These are phyloP conservation scores for Aspergillus texensis DNA, from an alignment of 2,329 filamentous ascomycete species.

Conservation along the genomic window DNA sequence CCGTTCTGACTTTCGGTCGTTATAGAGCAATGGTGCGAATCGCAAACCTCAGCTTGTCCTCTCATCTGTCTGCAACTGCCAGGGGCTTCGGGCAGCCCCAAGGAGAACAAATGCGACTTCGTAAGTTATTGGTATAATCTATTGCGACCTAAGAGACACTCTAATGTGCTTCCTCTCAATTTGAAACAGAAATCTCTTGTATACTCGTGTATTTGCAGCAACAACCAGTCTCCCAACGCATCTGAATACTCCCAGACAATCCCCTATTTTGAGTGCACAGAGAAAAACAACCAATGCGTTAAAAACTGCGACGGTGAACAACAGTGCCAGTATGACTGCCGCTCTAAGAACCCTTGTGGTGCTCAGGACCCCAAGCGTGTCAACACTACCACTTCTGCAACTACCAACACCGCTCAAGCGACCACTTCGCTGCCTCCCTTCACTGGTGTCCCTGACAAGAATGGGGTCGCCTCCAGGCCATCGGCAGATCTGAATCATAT, in stretches of 20 bases:
- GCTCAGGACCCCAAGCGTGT: constrained; percentile 59
- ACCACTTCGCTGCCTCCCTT: constrained; percentile 37
- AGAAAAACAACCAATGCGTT: constrained; percentile 60
- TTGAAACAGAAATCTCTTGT: constrained; percentile 46
- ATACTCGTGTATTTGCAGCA: constrained; percentile 60
- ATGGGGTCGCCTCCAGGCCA: constrained; percentile 34
- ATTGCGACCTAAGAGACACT: not conserved
- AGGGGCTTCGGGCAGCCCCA: constrained; percentile 36
- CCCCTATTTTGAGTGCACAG: constrained; percentile 63
- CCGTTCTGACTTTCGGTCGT: constrained; percentile 4
- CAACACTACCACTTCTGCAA: constrained; percentile 52
- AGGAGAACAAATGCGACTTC: constrained; percentile 44
- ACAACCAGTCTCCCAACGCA: constrained; percentile 58
- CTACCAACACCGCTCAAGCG: constrained; percentile 38
- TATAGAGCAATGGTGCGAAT: constrained; percentile 47
- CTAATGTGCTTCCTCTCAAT: not conserved
- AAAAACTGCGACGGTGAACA: constrained; percentile 51
- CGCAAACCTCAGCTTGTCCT: constrained; percentile 47
- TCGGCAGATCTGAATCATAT: constrained; percentile 56
- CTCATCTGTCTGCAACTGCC: constrained; percentile 48
- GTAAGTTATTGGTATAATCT: constrained; percentile 25
- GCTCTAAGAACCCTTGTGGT: constrained; percentile 60
- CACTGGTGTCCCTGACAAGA: constrained; percentile 34
- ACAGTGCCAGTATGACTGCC: constrained; percentile 55
- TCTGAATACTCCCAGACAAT: constrained; percentile 65